phyloP scores from a whole-genome alignment of 345 rosid species.

The Rhizophora apiculata region DNA sequence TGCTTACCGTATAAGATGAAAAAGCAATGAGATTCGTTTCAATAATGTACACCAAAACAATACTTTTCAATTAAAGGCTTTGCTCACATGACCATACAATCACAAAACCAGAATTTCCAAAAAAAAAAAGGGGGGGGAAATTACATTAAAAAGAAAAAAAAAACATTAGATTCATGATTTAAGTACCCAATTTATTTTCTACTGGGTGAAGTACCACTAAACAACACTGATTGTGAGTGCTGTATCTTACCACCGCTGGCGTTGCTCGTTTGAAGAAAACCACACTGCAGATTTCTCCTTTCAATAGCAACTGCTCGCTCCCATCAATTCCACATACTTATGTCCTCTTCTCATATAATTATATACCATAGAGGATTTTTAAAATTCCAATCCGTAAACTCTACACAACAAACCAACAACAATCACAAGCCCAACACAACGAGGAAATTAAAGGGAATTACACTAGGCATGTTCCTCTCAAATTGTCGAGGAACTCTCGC shows the following conservation, averaged over 20 bases:
- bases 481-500: conserved; percentile 44
- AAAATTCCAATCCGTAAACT: neutral
- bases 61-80: too few species aligned
- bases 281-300: conserved; percentile 2
- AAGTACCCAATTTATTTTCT: neutral
- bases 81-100: too few species aligned
- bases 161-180: neutral
- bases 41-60: too few species aligned
- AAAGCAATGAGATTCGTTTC: too few species aligned
- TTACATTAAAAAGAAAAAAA: too few species aligned
- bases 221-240: too few species aligned
- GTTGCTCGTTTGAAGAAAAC: neutral
- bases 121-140: too few species aligned
- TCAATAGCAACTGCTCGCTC: neutral
- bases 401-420: neutral
- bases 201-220: too few species aligned
- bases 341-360: neutral
- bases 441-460: conserved; percentile 8
- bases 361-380: neutral
- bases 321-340: neutral
- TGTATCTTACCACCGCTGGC: too few species aligned
- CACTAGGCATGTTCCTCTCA: conserved; percentile 6
- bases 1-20: too few species aligned
- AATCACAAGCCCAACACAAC: conserved; percentile 11
- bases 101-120: too few species aligned